Base-by-base conservation (phyloP, 768 basidiomycete genomes). In the Sarcomyxa edulis region DNA sequence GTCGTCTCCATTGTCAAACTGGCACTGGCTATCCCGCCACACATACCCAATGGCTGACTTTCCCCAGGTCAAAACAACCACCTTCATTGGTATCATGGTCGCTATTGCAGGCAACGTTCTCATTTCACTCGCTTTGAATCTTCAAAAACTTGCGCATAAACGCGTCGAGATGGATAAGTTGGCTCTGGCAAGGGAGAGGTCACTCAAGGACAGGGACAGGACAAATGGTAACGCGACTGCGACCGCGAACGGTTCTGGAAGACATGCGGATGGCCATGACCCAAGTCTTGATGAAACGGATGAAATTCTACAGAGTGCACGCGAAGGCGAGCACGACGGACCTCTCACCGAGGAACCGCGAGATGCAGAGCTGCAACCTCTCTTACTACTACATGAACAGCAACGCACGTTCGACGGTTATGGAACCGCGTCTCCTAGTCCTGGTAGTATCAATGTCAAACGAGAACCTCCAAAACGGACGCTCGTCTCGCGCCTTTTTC, bases 111-210 rank as follows among this genome's bases (percentile, higher is more conserved):
- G 93, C 22, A 95, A 95, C 53, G 61, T 93, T 8, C 74, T 96
- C 45, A 92, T 97, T 45, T 88, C 86, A 7, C 72, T 94, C 16
- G 94, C 91, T 11, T 72, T 98, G 46, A 96, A 96, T 61, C 65
- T 87, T 23, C 94, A 98, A 61, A 97, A 96, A 56, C 74, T 95
- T 12, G 91, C 91, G 2, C 93, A 95, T 64, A 71, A 74, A 48
- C 72, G 83, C 20, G 66, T 86, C 22, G 77, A 78, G 48, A 62
- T 53, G 20, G 56, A 54, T 45, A 55, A 55, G 58, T 37, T 32
- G n/a, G n/a, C n/a, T n/a, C n/a, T n/a, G 20, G 32, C 22, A 30
- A 48, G 32, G 20, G 35, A 33, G 32, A 9, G 9, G 32, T 8
- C 8, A 18, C n/a, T 30, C 28, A 30, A 30, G 8, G 3, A 16